A percentile compares a stretch with the other conserved stretches of the same genome.
phyloP scores from a whole-genome alignment of 2,329 filamentous ascomycete genomes.

The Gnomoniopsis smithogilvyi region DNA sequence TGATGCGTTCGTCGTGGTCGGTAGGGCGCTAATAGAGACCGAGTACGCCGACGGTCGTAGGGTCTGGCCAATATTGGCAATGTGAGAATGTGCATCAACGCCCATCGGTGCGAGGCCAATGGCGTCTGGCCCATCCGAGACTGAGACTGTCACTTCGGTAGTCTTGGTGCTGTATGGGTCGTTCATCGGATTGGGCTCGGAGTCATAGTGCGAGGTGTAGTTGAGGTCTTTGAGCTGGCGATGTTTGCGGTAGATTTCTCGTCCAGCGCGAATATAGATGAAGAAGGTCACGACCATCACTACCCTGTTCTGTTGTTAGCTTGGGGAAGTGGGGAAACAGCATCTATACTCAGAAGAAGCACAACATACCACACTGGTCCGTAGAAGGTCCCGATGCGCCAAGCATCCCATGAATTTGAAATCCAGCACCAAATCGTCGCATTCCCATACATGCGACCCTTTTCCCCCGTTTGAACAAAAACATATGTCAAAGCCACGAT shows the following conservation, averaged over 20 bases:
- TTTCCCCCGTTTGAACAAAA: constrained; percentile 51
- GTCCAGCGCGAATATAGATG: constrained; percentile 65
- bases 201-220: constrained; percentile 42
- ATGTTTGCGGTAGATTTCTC: constrained; percentile 65
- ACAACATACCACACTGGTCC: constrained; percentile 61
- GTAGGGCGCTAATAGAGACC: constrained; percentile 41
- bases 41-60: constrained; percentile 36
- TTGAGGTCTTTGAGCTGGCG: constrained; percentile 52
- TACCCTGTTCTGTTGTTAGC: constrained; percentile 42
- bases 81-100: constrained; percentile 12
- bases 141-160: constrained; percentile 62
- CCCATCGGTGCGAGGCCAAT: constrained; percentile 33
- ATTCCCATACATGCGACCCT: constrained; percentile 66
- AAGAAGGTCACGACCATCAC: constrained; percentile 58
- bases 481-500: constrained; percentile 66
- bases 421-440: constrained; percentile 85
- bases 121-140: constrained; percentile 37
- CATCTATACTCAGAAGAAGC: neutral
- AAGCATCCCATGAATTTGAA: constrained; percentile 60
- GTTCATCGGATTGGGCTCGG: constrained; percentile 36
- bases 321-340: neutral
- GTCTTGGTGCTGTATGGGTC: constrained; percentile 53
- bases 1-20: neutral
- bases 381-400: constrained; percentile 74
- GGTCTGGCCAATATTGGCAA: neutral